Base-by-base conservation (phyloP, 176 grass and related monocot genomes). In the Cenchrus fungigraminus region DNA sequence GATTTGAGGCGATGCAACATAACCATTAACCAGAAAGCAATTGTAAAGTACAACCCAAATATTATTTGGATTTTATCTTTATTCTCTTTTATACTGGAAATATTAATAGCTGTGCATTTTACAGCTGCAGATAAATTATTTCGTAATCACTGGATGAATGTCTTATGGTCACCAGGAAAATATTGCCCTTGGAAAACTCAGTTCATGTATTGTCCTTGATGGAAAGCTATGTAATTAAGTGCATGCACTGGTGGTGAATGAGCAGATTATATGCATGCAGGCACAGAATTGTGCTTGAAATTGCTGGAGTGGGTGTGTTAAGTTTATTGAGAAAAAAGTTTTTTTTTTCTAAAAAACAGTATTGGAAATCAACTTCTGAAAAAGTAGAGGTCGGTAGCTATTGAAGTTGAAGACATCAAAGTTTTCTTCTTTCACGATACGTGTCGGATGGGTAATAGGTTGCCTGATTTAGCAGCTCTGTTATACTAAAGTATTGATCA, bases 201-300 rank as follows among this genome's bases (percentile, higher is more conserved):
- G n/a, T 59, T 82, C 17, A 22, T 75, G 4, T 53, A 42, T 28
- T 22, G 59, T 45, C 51, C 52, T 78, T 58, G 20, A 45, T 9
- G 11, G 64, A 42, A 20, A 50, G 6, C 54, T 14, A 44, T 34
- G 49, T 74, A 65, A 65, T 40, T 58, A 65, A 83, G 56, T 70
- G 37, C 37, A 14, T 68, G 63, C 37, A n/a, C 3, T 59, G 37
- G 14, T 10, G 47, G 66, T 71, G 75, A 10, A 71, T 51, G 52
- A 54, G 16, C 61, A 12, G 65, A 31, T 65, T 65, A 78, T 46
- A 85, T 42, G 62, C 83, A 70, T 69, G 40, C 74, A 70, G 47
- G 22, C 73, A 70, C 28, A 50, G 0, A 22, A 44, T 74, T 51
- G 55, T 69, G 16, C 5, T 13, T 29, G 66, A 71, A 79, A 79